phyloP scores from a whole-genome alignment of 306 rosid genomes.

The Fragaria vesca region DNA sequence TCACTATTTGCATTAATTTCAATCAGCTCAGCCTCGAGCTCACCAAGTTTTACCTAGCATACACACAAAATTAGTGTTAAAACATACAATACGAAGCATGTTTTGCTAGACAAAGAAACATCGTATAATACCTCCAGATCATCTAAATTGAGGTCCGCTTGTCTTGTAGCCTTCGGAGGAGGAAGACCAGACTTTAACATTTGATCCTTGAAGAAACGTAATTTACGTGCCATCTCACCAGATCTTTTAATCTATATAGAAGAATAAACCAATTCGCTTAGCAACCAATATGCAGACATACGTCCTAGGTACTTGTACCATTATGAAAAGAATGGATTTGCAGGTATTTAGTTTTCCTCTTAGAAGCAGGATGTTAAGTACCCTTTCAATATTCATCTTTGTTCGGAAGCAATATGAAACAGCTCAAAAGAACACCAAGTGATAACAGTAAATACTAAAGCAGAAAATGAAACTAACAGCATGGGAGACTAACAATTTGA shows the following conservation, averaged over 20 bases:
- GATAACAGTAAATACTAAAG: background rate
- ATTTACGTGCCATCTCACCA: constrained; percentile 94
- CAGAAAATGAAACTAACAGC: background rate
- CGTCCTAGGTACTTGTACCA: constrained; percentile 8
- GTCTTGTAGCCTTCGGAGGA: constrained; percentile 41
- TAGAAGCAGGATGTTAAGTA: background rate
- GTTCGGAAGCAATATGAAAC: background rate
- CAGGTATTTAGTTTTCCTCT: background rate
- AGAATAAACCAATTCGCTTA: constrained; percentile 14
- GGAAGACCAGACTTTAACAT: constrained; percentile 75
- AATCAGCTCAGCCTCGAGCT: constrained; percentile 79
- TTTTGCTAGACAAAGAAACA: constrained; percentile 1
- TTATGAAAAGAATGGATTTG: background rate
- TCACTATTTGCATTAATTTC: constrained; percentile 93
- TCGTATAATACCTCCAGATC: constrained; percentile 68
- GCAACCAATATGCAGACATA: constrained; percentile 17
- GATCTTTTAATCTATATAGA: constrained; percentile 75
- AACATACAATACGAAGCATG: background rate
- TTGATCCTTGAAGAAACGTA: constrained; percentile 89
- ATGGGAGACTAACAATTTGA: background rate
- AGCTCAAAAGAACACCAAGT: background rate
- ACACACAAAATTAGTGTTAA: constrained; percentile 18
- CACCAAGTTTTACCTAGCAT: constrained; percentile 78
- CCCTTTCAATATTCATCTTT: background rate
- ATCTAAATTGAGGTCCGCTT: constrained; percentile 56